Percentiles rank a stretch among this genome's conserved stretches.
These are phyloP conservation scores for Begonia masoniana DNA, from an alignment of 306 rosid genomes.

Conservation along the genomic window DNA sequence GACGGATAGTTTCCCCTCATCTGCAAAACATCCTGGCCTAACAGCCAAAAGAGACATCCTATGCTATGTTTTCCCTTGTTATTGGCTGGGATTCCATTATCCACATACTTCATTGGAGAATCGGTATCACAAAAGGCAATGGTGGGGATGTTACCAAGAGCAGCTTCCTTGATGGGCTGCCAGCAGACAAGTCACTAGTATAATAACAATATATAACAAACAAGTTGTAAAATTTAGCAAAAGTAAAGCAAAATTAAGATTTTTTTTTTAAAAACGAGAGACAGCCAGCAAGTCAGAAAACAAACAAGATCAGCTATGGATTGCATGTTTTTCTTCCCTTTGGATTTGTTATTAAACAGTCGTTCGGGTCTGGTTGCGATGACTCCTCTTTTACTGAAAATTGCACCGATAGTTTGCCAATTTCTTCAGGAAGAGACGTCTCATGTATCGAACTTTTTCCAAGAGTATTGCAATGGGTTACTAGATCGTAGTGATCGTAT, in stretches of 20 bases:
- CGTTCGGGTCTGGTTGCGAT: too few relatives aligned
- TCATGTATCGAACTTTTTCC: too few relatives aligned
- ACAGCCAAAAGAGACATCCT: slow-evolving; percentile 78
- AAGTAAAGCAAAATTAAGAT: not conserved
- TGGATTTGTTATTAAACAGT: too few relatives aligned
- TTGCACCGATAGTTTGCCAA: too few relatives aligned
- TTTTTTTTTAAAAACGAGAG: not conserved
- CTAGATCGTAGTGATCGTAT: too few relatives aligned
- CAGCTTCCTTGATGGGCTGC: slow-evolving; percentile 90
- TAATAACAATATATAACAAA: not conserved
- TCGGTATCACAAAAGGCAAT: slow-evolving; percentile 92
- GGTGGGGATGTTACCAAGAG: slow-evolving; percentile 84
- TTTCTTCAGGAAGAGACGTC: too few relatives aligned
- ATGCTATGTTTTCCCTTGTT: slow-evolving; percentile 90
- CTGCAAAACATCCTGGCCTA: slow-evolving; percentile 83
- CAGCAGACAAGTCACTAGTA: slow-evolving; percentile 6
- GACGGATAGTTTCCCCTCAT: slow-evolving; percentile 71
- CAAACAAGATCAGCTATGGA: not conserved
- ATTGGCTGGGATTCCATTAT: slow-evolving; percentile 91
- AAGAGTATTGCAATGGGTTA: too few relatives aligned
- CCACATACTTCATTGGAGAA: slow-evolving; percentile 77
- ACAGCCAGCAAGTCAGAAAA: not conserved
- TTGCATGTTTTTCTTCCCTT: too few relatives aligned
- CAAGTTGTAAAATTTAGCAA: not conserved
- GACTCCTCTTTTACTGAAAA: too few relatives aligned